Evolutionary conservation across 495 filamentous ascomycete species (phyloP), one percentile per base, ranked within the genome.

Genomic region (Aspergillus heteromorphus): DNA sequence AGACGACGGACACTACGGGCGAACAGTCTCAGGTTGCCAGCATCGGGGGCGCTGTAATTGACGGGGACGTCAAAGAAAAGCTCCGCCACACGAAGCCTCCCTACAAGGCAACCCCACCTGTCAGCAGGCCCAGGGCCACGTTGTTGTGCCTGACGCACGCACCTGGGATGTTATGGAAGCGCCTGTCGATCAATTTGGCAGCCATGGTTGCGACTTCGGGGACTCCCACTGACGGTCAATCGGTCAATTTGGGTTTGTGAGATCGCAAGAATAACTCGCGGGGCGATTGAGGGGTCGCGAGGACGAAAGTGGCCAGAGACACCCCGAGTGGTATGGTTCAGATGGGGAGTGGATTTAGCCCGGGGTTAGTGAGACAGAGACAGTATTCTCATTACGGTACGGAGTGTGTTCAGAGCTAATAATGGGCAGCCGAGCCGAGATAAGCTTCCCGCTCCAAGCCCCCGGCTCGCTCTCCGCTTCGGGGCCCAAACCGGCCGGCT

Each of bases 61-160:
- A 83, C 72, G 30, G 91, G 89, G 9, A 96, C 89, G 60, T 90
- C 83, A 64, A 96, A 96, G 74, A 89, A 87, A 51, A 90, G 77
- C 65, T 95, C 91, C 1, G 83, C 85, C 42, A 95, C 79, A 41
- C 79, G 79, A 8, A 95, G 73, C 64, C 85, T 88, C 29, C 90
- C 91, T 90, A 54, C 6, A 36, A 19, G 54, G 13, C 25, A 38
- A 14, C 50, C 51, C 38, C 40, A 27, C 55, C 9, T 29, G 48
- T 62, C 40, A 65, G 38, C 36, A 50, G 1, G 36, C 11, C 43
- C 30, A 34, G 1, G 36, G 16, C 43, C 30, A 34, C 11, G 31
- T 31, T 25, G 6, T 21, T 53, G 30, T 16, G 10, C 30, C 6
- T 20, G n/a, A 48, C 13, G 9, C 17, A 59, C 61, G 3, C 43